Evolutionary conservation across 176 grass and related monocot species (phyloP).

Genomic region (Musa troglodytarum): DNA sequence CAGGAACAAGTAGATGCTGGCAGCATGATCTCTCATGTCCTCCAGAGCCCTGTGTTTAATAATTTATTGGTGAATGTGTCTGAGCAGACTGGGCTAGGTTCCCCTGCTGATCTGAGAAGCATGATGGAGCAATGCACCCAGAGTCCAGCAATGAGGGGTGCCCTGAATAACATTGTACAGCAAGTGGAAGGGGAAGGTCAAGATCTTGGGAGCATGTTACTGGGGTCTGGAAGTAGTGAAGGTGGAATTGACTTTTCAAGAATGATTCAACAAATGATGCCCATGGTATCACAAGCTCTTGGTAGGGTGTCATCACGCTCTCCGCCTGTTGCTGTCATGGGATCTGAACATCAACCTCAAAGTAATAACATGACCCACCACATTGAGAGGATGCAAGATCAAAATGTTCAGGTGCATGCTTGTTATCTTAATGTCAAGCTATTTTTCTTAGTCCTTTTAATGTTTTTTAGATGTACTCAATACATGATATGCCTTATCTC

Average conservation of each 20-base stretch:
- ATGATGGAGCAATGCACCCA: slow-evolving; percentile 68
- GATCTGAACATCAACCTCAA: slow-evolving; percentile 20
- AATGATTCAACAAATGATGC: slow-evolving; percentile 95
- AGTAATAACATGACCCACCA: slow-evolving; percentile 14
- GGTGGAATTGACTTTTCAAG: slow-evolving; percentile 70
- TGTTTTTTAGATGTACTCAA: too few relatives aligned
- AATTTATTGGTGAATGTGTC: slow-evolving; percentile 64
- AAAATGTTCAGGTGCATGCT: slow-evolving; percentile 31
- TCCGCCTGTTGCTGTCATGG: slow-evolving; percentile 20
- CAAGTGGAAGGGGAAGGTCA: slow-evolving; percentile 49
- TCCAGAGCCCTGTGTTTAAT: slow-evolving; percentile 49
- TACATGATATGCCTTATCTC: too few relatives aligned
- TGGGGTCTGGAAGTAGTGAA: slow-evolving; percentile 32
- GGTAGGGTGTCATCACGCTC: slow-evolving; percentile 25
- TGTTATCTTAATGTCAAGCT: slow-evolving; percentile 1
- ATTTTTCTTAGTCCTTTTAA: background rate
- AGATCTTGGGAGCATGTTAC: slow-evolving; percentile 30
- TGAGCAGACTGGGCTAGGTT: slow-evolving; percentile 48
- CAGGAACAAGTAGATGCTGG: slow-evolving; percentile 41
- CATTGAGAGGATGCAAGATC: background rate
- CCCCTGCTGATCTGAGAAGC: slow-evolving; percentile 39
- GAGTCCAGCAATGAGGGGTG: slow-evolving; percentile 49
- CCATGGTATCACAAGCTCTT: slow-evolving; percentile 74
- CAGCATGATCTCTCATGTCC: slow-evolving; percentile 63
- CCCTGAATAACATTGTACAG: slow-evolving; percentile 58